Percentiles rank a stretch among this genome's conserved stretches.
Evolutionary conservation across 371 early-diverging fungal genomes (phyloP).

Genomic region (Batrachochytrium dendrobatidis): DNA sequence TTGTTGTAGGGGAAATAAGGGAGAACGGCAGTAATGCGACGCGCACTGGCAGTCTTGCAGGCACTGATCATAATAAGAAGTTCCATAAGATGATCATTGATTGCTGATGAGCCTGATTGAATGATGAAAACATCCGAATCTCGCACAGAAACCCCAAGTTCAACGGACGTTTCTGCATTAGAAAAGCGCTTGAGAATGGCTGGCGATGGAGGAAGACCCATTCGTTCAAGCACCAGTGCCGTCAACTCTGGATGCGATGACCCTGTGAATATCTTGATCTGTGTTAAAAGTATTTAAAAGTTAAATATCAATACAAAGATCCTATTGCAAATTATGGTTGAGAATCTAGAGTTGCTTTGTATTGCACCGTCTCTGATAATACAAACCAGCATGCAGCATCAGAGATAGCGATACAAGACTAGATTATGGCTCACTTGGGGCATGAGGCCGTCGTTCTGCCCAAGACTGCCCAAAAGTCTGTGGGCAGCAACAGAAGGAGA

Average conservation of each 20-base stretch:
- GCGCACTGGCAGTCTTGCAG: constrained; percentile 83
- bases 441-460: too few relatives aligned
- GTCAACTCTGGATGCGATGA: constrained; percentile 91
- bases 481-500: too few relatives aligned
- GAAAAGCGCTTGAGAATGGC: constrained; percentile 55
- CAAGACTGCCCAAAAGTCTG: too few relatives aligned
- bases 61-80: constrained; percentile 93
- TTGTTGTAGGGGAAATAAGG: constrained; percentile 97
- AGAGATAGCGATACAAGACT: too few relatives aligned
- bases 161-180: constrained; percentile 37
- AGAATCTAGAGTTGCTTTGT: not conserved
- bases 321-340: not conserved
- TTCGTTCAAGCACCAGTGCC: constrained; percentile 63
- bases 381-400: too few relatives aligned
- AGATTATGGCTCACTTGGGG: too few relatives aligned
- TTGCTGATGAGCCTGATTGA: constrained; percentile 74
- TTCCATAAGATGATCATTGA: constrained; percentile 96
- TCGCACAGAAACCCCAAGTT: constrained; percentile 84
- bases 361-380: too few relatives aligned
- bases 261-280: constrained; percentile 87
- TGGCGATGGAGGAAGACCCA: constrained; percentile 71
- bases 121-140: constrained; percentile 95
- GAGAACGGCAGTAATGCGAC: constrained; percentile 61
- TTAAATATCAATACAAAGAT: too few relatives aligned
- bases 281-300: too few relatives aligned